phyloP scores from a whole-genome alignment of 192 early-diverging fungal species.

The Gryganskiella cystojenkinii region DNA sequence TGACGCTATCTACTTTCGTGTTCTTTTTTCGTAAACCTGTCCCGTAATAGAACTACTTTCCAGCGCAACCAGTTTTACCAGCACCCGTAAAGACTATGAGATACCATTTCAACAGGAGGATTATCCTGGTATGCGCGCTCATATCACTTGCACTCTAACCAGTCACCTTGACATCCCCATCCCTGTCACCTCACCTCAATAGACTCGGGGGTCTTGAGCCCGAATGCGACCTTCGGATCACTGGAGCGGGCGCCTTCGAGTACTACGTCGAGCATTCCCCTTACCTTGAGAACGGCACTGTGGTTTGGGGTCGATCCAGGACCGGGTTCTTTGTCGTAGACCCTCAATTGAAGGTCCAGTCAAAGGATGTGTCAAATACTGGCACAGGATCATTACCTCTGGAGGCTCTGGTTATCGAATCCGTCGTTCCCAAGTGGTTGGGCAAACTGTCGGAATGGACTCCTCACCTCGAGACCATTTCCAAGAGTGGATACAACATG shows the following conservation, averaged over 20 bases:
- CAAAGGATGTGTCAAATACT: conserved; percentile 11
- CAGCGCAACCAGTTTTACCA: conserved; percentile 39
- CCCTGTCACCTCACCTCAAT: conserved; percentile 42
- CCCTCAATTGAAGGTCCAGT: conserved; percentile 69
- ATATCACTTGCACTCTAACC: conserved; percentile 13
- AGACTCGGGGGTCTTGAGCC: conserved; percentile 46
- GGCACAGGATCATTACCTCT: conserved; percentile 73
- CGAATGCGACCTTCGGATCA: conserved; percentile 69
- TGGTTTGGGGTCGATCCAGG: conserved; percentile 47
- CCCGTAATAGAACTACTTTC: conserved; percentile 54
- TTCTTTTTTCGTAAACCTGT: no score
- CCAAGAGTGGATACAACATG: conserved; percentile 95
- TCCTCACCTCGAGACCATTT: conserved; percentile 73
- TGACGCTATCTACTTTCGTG: no score
- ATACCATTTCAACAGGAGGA: no score
- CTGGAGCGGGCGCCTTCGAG: conserved; percentile 84
- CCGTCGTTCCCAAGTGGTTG: conserved; percentile 98
- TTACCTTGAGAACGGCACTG: conserved; percentile 6
- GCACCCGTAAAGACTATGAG: no score
- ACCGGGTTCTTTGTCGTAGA: conserved; percentile 87
- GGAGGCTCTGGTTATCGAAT: conserved; percentile 90
- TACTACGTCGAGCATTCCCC: conserved; percentile 77
- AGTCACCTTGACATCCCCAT: conserved; percentile 6
- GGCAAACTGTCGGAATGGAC: conserved; percentile 85
- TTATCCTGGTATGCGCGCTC: no score